A percentile compares a stretch with the other conserved stretches of the same genome.
phyloP scores from a whole-genome alignment of 1,284 basidiomycete genomes.

The Fistulinella cinereoalba region DNA sequence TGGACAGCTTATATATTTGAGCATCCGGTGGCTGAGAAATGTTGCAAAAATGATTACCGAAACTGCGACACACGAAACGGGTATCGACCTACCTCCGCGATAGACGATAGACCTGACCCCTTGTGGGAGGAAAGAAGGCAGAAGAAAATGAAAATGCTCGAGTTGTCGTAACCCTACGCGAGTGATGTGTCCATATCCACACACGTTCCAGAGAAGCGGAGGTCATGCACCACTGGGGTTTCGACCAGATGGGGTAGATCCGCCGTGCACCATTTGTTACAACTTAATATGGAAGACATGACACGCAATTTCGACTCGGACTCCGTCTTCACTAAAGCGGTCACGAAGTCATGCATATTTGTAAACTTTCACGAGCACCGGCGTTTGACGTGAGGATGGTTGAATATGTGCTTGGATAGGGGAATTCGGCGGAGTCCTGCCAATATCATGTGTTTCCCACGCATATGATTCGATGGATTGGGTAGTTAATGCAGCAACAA shows the following conservation, averaged over 20 bases:
- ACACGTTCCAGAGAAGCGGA: neutral
- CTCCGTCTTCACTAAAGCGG: neutral
- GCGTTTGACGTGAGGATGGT: too few relatives aligned
- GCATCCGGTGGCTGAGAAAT: constrained; percentile 27
- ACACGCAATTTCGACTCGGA: neutral
- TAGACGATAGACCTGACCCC: neutral
- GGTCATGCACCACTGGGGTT: neutral
- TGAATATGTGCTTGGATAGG: too few relatives aligned
- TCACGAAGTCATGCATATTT: neutral
- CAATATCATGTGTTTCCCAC: too few relatives aligned
- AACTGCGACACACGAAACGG: neutral
- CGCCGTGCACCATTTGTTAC: neutral
- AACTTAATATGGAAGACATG: neutral
- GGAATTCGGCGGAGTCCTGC: too few relatives aligned
- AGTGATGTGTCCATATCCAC: constrained; percentile 5
- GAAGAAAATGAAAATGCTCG: constrained; percentile 3
- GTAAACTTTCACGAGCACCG: too few relatives aligned
- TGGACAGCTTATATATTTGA: constrained; percentile 26
- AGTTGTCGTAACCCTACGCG: constrained; percentile 17
- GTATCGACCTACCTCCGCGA: constrained; percentile 4
- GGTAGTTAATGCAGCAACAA: too few relatives aligned
- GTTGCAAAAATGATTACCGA: constrained; percentile 8
- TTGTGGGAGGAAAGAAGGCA: neutral
- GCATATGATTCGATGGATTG: too few relatives aligned
- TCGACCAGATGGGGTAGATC: neutral